Evolutionary conservation across 164 flowering plant species (phyloP), one percentile per base, ranked within the genome.

Genomic region (Protea cynaroides): DNA sequence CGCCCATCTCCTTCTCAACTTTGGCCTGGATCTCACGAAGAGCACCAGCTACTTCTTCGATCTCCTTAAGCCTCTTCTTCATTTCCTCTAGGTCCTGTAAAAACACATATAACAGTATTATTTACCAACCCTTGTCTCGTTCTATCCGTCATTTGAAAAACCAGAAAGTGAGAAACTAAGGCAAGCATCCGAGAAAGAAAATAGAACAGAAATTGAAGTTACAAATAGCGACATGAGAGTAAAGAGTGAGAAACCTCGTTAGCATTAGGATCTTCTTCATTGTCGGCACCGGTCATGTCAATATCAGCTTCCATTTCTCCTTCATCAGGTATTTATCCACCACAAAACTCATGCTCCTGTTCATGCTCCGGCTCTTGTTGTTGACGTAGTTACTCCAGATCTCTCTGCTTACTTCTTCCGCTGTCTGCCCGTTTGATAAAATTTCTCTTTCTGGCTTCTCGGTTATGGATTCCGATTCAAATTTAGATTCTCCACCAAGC

Each of bases 331-430:
- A 89, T 89, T 59, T 89, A 92, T 34, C 84, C 96, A 15, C 96
- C 96, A 73, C 87, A 89, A 11, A 89, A 92, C 84, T 89, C 96
- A 56, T 89, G 92, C 70, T 89, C 94, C 59, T 85, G 86, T 62
- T 87, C 90, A 15, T 63, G 25, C 61, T 87, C 88, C 84, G 81
- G 82, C 47, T 53, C 75, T 18, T 50, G 21, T 17, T 46, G 55
- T 7, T 61, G 36, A 11, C 46, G 53, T 53, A 46, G 52, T 21
- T 47, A 29, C 43, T 24, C 62, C 23, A 17, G 24, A 38, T n/a
- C 64, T 47, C 34, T 29, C 4, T 29, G 34, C 34, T 5, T 29
- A 2, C 34, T 29, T 29, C 34, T 29, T 29, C 34, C 34, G 5
- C 34, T 29, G n/a, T n/a, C n/a, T n/a, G n/a, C n/a, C n/a, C n/a